Evolutionary conservation across 2,329 filamentous ascomycete genomes (phyloP), one percentile per base, ranked within the genome.

Genomic region (Magnaporthiopsis rhizophila): DNA sequence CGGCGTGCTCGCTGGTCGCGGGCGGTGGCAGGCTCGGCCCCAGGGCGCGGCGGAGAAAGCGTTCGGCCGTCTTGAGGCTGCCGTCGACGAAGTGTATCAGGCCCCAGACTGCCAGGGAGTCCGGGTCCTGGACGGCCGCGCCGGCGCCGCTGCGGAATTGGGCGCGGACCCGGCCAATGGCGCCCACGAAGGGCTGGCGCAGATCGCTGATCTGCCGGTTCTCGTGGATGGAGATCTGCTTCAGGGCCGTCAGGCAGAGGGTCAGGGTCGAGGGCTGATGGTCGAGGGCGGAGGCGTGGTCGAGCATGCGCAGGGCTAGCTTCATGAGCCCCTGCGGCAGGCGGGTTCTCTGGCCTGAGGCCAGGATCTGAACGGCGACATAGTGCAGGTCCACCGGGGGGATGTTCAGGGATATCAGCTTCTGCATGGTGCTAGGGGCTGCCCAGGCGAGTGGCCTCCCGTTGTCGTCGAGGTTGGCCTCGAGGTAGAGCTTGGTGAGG

Each of bases 31-130:
- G 34, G 28, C 12, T n/a, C 32, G 18, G n/a, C 34, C 38, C 59
- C 34, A 38, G n/a, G 15, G 59, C 59, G n/a, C 13, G 34, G 18
- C 45, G 18, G 3, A 62, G 26, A 15, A 3, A 21, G 34, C 50
- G 50, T 12, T 18, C 30, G 21, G 61, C 61, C 50, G 24, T 56
- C 18, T 24, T 28, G 24, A 9, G 21, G 61, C 50, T 18, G 45
- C 28, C 26, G 21, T 56, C 24, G 61, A n/a, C n/a, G 24, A 56
- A 11, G 13, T 34, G 32, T 2, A 62, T 5, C 9, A 62, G 34
- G 61, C 61, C 61, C 26, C 32, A 62, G 36, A 62, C 24, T 24
- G 61, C 28, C 45, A 62, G 26, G 45, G 8, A 12, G 45, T 62
- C 26, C 45, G 61, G 61, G 61, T 62, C 38, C 11, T 34, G 18